Conservation (phyloP, 2,329 filamentous ascomycete species). For the Chalaropsis ovoidea region DNA sequence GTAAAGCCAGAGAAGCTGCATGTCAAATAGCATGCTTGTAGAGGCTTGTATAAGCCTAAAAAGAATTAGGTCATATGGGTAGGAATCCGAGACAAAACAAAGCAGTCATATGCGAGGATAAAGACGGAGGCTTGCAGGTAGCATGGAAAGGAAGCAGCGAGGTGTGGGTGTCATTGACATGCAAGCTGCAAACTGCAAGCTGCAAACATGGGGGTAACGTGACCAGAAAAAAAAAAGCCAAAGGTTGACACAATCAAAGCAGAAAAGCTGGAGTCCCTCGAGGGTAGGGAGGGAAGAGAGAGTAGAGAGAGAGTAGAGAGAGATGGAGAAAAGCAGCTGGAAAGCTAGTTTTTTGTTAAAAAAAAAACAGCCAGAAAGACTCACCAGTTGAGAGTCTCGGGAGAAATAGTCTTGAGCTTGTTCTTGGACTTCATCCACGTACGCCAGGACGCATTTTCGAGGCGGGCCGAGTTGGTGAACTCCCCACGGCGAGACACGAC, state of each 20-base stretch:
- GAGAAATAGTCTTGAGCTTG: conserved; percentile 73
- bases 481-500: conserved; percentile 69
- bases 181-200: conserved; percentile 7
- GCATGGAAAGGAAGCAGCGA: background rate
- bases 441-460: conserved; percentile 96
- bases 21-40: background rate
- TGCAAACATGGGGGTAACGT: background rate
- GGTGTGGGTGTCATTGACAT: background rate
- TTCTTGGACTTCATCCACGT: conserved; percentile 93
- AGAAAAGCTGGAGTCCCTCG: background rate
- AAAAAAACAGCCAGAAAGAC: conserved; percentile 30
- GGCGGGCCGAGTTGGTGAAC: conserved; percentile 67
- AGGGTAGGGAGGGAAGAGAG: background rate
- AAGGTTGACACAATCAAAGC: background rate
- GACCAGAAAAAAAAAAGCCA: background rate
- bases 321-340: no score
- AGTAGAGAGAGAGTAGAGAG: background rate
- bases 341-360: background rate
- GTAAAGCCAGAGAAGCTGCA: background rate
- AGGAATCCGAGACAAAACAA: background rate
- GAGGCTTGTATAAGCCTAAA: background rate
- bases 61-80: background rate
- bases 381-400: conserved; percentile 88
- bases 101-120: background rate
- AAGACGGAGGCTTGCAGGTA: background rate